Evolutionary conservation across 2,329 filamentous ascomycete genomes (phyloP).

Genomic region (Eurotiales sp.): DNA sequence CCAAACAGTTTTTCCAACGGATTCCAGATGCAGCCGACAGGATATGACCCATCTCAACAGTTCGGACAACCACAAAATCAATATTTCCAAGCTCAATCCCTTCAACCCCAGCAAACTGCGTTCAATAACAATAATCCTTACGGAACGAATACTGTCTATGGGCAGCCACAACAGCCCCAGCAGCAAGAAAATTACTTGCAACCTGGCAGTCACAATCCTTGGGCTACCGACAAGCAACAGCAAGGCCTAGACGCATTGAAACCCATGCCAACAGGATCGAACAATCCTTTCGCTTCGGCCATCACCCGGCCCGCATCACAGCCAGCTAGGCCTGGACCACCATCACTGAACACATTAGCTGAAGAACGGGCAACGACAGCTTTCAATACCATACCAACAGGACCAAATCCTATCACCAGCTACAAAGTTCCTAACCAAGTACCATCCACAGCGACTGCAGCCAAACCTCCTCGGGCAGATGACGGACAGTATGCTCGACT

Average conservation of each 20-base stretch:
- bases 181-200: constrained; percentile 59
- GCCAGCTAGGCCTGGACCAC: constrained; percentile 55
- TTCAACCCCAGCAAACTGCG: constrained; percentile 58
- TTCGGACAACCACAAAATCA: constrained; percentile 38
- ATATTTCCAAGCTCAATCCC: constrained; percentile 49
- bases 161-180: constrained; percentile 47
- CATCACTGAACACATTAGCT: constrained; percentile 69
- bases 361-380: constrained; percentile 76
- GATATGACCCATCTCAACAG: constrained; percentile 57
- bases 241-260: constrained; percentile 60
- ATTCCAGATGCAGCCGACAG: constrained; percentile 65
- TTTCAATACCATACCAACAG: constrained; percentile 50
- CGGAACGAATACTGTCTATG: constrained; percentile 42
- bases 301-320: constrained; percentile 56
- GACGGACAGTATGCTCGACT: constrained; percentile 68
- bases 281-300: constrained; percentile 90
- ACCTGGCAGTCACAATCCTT: constrained; percentile 90
- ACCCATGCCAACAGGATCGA: constrained; percentile 87
- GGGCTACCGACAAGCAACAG: constrained; percentile 63
- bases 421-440: constrained; percentile 24
- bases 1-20: constrained; percentile 64
- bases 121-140: constrained; percentile 60
- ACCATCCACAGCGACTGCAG: constrained; percentile 27
- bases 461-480: constrained; percentile 28
- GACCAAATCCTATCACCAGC: constrained; percentile 35